These are phyloP conservation scores for Annulohypoxylon moriforme DNA, from an alignment of 495 filamentous ascomycete genomes.

Conservation along the genomic window DNA sequence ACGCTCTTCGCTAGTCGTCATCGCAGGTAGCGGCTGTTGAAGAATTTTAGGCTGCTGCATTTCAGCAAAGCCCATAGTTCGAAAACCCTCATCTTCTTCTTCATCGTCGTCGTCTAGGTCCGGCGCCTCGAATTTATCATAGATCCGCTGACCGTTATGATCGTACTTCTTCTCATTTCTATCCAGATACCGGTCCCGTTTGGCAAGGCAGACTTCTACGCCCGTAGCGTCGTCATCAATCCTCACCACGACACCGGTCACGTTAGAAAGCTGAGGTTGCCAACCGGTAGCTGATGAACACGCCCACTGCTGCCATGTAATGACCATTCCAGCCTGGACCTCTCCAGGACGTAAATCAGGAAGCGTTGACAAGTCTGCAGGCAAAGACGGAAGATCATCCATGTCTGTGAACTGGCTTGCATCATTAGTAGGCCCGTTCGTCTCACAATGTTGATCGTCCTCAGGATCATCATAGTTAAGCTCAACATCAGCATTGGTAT, in stretches of 20 bases:
- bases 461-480: conserved; percentile 66
- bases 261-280: conserved; percentile 76
- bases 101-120: conserved; percentile 51
- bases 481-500: conserved; percentile 47
- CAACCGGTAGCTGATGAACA: conserved; percentile 80
- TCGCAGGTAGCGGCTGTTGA: conserved; percentile 38
- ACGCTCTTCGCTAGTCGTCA: conserved; percentile 15
- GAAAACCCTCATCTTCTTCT: conserved; percentile 53
- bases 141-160: conserved; percentile 56
- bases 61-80: conserved; percentile 51
- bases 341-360: conserved; percentile 64
- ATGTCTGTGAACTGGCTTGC: conserved; percentile 51
- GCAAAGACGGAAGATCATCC: conserved; percentile 75
- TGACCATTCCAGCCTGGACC: conserved; percentile 70
- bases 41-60: conserved; percentile 60
- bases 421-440: conserved; percentile 43
- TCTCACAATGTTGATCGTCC: conserved; percentile 38
- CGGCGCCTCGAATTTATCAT: conserved; percentile 61
- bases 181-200: conserved; percentile 70
- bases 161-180: conserved; percentile 60
- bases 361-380: conserved; percentile 68
- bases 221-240: conserved; percentile 56
- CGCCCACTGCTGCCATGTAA: conserved; percentile 82
- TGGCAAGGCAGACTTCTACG: conserved; percentile 73
- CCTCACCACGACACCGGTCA: conserved; percentile 71